These are phyloP conservation scores for Trametes hirsuta DNA, from an alignment of 1,284 basidiomycete species.

Conservation along the genomic window DNA sequence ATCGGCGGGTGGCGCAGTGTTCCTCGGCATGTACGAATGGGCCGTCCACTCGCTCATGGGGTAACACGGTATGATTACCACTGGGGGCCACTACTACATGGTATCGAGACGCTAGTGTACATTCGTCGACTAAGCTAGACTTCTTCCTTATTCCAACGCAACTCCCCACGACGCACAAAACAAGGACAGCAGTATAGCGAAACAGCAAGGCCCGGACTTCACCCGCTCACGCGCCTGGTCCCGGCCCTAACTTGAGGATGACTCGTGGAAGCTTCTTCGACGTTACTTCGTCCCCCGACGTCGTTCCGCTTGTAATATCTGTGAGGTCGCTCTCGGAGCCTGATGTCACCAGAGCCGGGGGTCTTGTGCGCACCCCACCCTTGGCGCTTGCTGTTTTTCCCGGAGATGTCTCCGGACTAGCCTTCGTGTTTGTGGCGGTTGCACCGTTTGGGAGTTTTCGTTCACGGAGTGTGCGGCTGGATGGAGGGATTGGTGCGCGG, in stretches of 20 bases:
- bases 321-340: slow-evolving; percentile 19
- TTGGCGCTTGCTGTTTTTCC: slow-evolving; percentile 12
- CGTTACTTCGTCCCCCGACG: slow-evolving; percentile 10
- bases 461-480: slow-evolving; percentile 60
- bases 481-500: slow-evolving; percentile 36
- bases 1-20: slow-evolving; percentile 94
- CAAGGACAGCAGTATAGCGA: background rate
- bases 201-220: background rate
- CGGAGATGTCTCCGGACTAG: slow-evolving; percentile 19
- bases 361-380: background rate
- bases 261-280: slow-evolving; percentile 35
- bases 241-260: slow-evolving; percentile 32
- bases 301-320: slow-evolving; percentile 11
- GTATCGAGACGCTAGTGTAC: slow-evolving; percentile 9
- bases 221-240: slow-evolving; percentile 9
- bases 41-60: slow-evolving; percentile 27
- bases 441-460: slow-evolving; percentile 43
- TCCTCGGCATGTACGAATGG: slow-evolving; percentile 94
- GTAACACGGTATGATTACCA: background rate
- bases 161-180: background rate
- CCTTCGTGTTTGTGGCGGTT: slow-evolving; percentile 18
- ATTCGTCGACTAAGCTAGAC: slow-evolving; percentile 2
- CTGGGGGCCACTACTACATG: background rate
- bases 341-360: background rate
- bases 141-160: background rate